These are phyloP conservation scores for Chlorella sorokiniana DNA, from an alignment of 139 green algal species.

Conservation along the genomic window DNA sequence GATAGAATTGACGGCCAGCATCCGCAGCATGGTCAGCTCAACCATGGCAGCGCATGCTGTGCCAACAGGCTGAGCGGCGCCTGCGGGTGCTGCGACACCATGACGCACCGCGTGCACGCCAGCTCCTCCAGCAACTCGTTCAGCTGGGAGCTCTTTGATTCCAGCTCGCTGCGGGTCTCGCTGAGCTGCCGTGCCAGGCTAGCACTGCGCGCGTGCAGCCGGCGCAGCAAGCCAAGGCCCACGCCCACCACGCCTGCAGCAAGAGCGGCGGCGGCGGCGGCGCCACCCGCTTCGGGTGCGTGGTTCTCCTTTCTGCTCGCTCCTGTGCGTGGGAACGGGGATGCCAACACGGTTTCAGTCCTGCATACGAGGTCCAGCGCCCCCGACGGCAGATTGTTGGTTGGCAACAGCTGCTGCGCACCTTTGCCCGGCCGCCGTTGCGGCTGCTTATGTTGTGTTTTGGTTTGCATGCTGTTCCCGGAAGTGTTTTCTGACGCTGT, in stretches of 20 bases:
- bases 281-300: neutral
- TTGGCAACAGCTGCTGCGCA: too few species aligned
- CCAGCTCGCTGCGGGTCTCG: slow-evolving; percentile 16
- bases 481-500: too few species aligned
- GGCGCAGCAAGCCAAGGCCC: neutral
- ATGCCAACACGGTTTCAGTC: neutral
- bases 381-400: too few species aligned
- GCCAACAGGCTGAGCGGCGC: neutral
- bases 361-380: too few species aligned
- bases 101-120: neutral
- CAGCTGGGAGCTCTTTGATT: slow-evolving; percentile 8
- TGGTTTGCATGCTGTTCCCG: too few species aligned
- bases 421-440: too few species aligned
- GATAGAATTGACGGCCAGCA: too few species aligned
- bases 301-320: slow-evolving; percentile 6
- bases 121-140: neutral
- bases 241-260: neutral
- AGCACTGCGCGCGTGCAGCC: neutral
- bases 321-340: neutral
- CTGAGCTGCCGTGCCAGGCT: slow-evolving; percentile 8
- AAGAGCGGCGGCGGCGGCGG: too few species aligned
- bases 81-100: neutral
- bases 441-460: too few species aligned
- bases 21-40: too few species aligned
- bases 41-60: neutral